These are phyloP conservation scores for Rhizophagus sp. DNA, from an alignment of 192 early-diverging fungal species.

Conservation along the genomic window DNA sequence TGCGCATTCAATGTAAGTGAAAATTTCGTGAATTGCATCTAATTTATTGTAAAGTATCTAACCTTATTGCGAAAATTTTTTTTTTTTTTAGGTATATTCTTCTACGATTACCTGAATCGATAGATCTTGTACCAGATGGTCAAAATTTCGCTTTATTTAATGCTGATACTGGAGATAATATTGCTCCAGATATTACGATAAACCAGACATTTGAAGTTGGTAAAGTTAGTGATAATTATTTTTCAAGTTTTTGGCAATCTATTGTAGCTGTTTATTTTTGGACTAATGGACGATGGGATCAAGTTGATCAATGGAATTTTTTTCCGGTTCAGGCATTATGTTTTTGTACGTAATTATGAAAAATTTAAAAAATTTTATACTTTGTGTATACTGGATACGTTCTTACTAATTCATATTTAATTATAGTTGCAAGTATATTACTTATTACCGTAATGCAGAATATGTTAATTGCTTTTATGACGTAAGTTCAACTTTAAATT, in stretches of 20 bases:
- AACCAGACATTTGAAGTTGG: not conserved
- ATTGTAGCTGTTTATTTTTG: constrained; percentile 19
- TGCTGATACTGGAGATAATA: too few species aligned
- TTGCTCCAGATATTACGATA: not conserved
- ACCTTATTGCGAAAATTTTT: too few species aligned
- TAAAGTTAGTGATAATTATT: constrained; percentile 14
- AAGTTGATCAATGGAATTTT: constrained; percentile 20
- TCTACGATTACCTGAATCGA: not conserved
- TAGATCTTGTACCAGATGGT: not conserved
- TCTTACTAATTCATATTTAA: too few species aligned
- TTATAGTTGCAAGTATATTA: too few species aligned
- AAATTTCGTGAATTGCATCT: too few species aligned
- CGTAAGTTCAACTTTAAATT: too few species aligned
- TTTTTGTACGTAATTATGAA: not conserved
- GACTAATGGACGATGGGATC: constrained; percentile 27
- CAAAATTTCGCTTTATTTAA: not conserved
- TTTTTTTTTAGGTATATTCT: constrained; percentile 3
- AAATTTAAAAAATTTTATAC: too few species aligned
- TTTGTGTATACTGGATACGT: too few species aligned
- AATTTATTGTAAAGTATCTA: too few species aligned
- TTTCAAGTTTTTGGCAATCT: not conserved
- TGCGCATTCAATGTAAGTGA: constrained; percentile 10
- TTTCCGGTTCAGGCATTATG: not conserved
- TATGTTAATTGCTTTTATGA: too few species aligned
- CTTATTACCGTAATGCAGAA: too few species aligned